Evolutionary conservation across 345 rosid species (phyloP).

Genomic region (Zanthoxylum bungeanum): DNA sequence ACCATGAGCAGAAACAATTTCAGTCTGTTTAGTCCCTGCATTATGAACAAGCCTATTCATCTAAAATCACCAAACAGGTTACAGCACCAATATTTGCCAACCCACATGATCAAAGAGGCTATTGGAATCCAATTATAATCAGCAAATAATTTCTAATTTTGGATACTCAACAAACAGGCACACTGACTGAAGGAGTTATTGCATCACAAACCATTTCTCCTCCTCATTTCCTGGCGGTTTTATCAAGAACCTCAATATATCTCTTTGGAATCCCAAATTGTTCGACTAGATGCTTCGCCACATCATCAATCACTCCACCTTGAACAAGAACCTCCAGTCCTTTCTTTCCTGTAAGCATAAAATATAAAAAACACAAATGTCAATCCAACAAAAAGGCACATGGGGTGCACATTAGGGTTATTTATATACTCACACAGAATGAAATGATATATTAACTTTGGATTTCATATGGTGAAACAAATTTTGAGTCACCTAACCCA

Average conservation of each 20-base stretch:
- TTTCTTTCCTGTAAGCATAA: conserved; percentile 65
- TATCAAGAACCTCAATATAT: conserved; percentile 88
- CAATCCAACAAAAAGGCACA: neutral
- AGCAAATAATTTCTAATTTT: too few species aligned
- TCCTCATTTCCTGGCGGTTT: conserved; percentile 64
- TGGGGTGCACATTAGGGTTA: too few species aligned
- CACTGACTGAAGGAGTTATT: neutral
- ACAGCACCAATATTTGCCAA: neutral
- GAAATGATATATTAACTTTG: neutral
- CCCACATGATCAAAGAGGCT: neutral
- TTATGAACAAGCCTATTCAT: neutral
- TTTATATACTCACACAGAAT: too few species aligned
- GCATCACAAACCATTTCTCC: conserved; percentile 2
- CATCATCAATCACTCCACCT: conserved; percentile 87
- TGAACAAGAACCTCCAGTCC: conserved; percentile 87
- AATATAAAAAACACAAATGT: neutral
- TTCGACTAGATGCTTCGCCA: conserved; percentile 78
- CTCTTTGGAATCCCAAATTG: conserved; percentile 84
- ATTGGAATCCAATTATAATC: neutral
- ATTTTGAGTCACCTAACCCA: neutral
- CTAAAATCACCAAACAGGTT: neutral
- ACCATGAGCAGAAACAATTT: too few species aligned
- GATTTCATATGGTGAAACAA: neutral
- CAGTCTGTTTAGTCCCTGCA: neutral
- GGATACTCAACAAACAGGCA: neutral